A percentile compares a stretch with the other conserved stretches of the same genome.
These are phyloP conservation scores for Capronia coronata DNA, from an alignment of 2,329 filamentous ascomycete genomes.

Conservation along the genomic window DNA sequence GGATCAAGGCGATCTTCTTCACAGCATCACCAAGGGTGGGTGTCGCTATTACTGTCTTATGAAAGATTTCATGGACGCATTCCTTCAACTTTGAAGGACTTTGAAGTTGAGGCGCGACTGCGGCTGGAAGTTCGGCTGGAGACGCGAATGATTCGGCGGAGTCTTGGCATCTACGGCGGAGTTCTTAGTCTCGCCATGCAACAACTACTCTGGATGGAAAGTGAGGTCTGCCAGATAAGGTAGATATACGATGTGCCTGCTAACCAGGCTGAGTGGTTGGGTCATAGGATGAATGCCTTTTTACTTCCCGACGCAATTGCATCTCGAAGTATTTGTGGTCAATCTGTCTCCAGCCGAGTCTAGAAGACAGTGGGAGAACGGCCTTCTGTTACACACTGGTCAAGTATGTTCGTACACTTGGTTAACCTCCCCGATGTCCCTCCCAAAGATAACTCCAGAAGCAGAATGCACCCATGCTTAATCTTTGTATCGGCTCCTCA, in stretches of 20 bases:
- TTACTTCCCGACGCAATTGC: too few relatives aligned
- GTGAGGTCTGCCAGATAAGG: too few relatives aligned
- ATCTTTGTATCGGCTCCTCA: conserved; percentile 1
- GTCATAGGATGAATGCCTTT: too few relatives aligned
- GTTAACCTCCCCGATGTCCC: neutral
- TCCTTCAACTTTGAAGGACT: neutral
- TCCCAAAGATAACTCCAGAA: conserved; percentile 2
- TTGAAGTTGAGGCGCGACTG: conserved; percentile 7
- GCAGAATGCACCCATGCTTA: conserved; percentile 3
- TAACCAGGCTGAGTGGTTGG: too few relatives aligned
- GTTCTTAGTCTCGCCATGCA: neutral
- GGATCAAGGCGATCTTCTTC: neutral
- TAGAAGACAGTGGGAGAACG: conserved; percentile 10
- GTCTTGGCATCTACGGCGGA: conserved; percentile 5
- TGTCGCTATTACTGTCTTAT: neutral
- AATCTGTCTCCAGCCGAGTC: too few relatives aligned
- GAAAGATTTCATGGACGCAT: neutral
- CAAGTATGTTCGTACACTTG: conserved; percentile 18
- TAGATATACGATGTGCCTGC: too few relatives aligned
- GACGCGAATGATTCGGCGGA: conserved; percentile 5
- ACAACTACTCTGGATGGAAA: too few relatives aligned
- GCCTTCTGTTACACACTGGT: conserved; percentile 15
- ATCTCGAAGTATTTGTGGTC: neutral
- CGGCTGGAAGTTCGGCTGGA: conserved; percentile 4
- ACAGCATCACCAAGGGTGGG: neutral